Conservation (phyloP, 192 early-diverging fungal genomes). For the Coemansia sp. region DNA sequence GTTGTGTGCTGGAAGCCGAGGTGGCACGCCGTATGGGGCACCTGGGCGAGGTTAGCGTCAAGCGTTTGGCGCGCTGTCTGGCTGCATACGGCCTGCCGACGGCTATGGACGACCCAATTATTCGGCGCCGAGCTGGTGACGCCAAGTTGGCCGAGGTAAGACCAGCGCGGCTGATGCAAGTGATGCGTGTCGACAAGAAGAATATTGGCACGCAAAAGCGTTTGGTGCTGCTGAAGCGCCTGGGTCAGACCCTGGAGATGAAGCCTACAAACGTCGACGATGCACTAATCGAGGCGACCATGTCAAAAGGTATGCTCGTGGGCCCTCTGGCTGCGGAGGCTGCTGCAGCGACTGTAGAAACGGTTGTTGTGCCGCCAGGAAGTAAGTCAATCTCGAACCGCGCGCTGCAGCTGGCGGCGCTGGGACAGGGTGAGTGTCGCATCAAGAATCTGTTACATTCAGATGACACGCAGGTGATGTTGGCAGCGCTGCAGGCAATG, state of each 20-base stretch:
- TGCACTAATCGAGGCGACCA: conserved; percentile 74
- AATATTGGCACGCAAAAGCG: conserved; percentile 88
- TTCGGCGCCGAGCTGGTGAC: conserved; percentile 62
- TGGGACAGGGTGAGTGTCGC: conserved; percentile 78
- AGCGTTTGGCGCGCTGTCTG: conserved; percentile 79
- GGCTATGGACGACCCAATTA: conserved; percentile 75
- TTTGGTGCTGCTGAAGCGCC: conserved; percentile 79
- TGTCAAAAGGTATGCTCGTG: conserved; percentile 75
- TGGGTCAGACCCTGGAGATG: conserved; percentile 83
- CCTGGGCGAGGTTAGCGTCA: conserved; percentile 81
- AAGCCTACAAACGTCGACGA: conserved; percentile 83
- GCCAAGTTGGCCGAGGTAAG: conserved; percentile 65
- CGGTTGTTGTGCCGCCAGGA: conserved; percentile 71
- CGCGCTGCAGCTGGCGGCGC: conserved; percentile 85
- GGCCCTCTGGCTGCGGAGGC: conserved; percentile 55
- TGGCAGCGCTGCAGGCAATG: conserved; percentile 84
- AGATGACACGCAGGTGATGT: conserved; percentile 98
- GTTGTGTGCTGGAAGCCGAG: conserved; percentile 94
- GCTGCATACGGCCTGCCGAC: conserved; percentile 86
- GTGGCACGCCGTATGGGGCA: conserved; percentile 85
- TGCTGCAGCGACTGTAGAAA: conserved; percentile 1
- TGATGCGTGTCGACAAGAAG: conserved; percentile 97
- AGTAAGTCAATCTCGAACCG: conserved; percentile 99
- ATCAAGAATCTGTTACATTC: conserved; percentile 89
- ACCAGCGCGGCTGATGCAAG: conserved; percentile 76